A percentile compares a stretch with the other conserved stretches of the same genome.
Conservation (phyloP, 306 rosid species). For the Datisca glomerata region DNA sequence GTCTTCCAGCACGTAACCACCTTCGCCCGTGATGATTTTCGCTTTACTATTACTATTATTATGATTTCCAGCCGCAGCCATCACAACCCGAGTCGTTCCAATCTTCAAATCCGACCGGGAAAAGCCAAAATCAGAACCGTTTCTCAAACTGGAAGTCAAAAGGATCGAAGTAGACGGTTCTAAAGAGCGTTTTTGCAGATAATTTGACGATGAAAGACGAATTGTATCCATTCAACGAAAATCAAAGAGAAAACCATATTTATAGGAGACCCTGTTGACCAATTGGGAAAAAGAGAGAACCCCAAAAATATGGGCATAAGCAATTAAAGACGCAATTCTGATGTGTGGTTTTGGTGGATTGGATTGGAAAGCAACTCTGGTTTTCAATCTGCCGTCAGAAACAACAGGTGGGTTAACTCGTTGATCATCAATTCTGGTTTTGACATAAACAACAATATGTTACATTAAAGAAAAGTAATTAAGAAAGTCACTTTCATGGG, state of each 20-base stretch:
- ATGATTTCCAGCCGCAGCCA: constrained; percentile 27
- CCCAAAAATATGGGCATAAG: too few relatives aligned
- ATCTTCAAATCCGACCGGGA: constrained; percentile 6
- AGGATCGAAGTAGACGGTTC: neutral
- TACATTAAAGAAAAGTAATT: too few relatives aligned
- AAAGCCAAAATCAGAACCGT: neutral
- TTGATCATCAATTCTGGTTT: neutral
- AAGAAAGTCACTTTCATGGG: too few relatives aligned
- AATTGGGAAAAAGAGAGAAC: neutral
- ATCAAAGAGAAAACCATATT: neutral
- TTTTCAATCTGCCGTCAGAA: too few relatives aligned
- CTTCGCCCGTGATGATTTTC: constrained; percentile 35
- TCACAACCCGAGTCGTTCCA: constrained; percentile 4
- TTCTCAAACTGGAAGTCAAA: neutral
- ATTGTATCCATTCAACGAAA: neutral
- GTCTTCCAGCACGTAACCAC: constrained; percentile 71
- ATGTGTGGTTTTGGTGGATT: too few relatives aligned
- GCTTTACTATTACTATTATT: too few relatives aligned
- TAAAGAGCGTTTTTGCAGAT: neutral
- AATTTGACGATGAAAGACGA: neutral
- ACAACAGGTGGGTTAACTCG: neutral
- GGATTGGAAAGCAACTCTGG: too few relatives aligned
- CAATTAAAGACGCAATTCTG: too few relatives aligned
- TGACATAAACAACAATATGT: too few relatives aligned
- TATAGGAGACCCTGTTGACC: constrained; percentile 4